Evolutionary conservation across 805 yeast species (phyloP), one percentile per base, ranked within the genome.

Genomic region (Metschnikowia kunwiensis): DNA sequence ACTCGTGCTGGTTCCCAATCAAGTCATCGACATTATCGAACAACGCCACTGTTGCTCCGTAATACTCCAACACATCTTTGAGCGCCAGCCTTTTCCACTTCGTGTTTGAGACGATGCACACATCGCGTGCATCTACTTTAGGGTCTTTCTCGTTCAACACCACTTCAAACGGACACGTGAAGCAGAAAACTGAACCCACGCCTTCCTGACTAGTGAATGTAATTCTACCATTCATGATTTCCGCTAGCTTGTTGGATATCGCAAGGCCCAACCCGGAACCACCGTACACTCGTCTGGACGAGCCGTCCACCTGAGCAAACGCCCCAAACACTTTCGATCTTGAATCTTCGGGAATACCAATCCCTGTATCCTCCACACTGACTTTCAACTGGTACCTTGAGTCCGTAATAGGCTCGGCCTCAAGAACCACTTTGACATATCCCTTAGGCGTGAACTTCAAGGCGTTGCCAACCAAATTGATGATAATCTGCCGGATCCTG

Each of bases 221-320:
- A 18, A 74, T 58, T 4, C 57, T 54, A 1, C 79, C 80, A 12
- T 70, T 70, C 77, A 72, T 72, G 12, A 71, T 49, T 31, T 70
- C 75, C 10, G 71, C 70, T 21, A 72, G 57, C 47, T 69, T 70
- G 49, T 68, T 69, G 21, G 72, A 66, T 22, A 72, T 72, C 1
- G 76, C 73, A 25, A 72, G 53, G 0, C 78, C 78, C 7, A 72
- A 51, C 0, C 78, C 78, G 0, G 78, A 63, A 3, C 80, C 80
- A 3, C 80, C 80, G 54, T 64, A 70, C 8, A 59, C 68, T 41
- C 80, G 51, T 38, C 74, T 57, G 1, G 77, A 65, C 7, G 77
- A 70, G 3, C 76, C 76, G 48, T 74, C 80, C n/a, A 72, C 78
- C 54, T 75, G 80, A 27, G 74, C 67, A 44, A 74, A 74, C 4